Evolutionary conservation across 2,329 filamentous ascomycete species (phyloP).

Genomic region (Blumeriella jaapii): DNA sequence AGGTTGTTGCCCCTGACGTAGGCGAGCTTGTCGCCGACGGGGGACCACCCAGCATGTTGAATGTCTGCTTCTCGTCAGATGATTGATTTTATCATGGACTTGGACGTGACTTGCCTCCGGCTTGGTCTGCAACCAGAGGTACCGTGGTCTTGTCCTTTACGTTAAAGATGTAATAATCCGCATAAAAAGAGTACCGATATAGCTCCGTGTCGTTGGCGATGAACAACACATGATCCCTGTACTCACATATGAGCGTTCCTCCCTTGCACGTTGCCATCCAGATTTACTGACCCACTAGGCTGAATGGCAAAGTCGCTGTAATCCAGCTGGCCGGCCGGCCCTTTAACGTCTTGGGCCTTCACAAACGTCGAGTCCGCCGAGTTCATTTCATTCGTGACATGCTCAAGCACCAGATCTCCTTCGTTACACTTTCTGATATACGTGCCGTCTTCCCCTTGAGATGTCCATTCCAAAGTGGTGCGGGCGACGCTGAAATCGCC

Average conservation of each 20-base stretch:
- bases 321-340: constrained; percentile 24
- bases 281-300: constrained; percentile 34
- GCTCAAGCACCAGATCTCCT: constrained; percentile 46
- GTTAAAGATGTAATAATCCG: constrained; percentile 54
- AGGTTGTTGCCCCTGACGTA: constrained; percentile 59
- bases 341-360: constrained; percentile 43
- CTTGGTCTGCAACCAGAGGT: constrained; percentile 45
- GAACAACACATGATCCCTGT: constrained; percentile 42
- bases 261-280: too few species aligned
- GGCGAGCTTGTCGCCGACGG: constrained; percentile 45
- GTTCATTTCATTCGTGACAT: constrained; percentile 46
- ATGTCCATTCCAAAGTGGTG: constrained; percentile 36
- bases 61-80: constrained; percentile 29
- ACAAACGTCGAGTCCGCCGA: constrained; percentile 39
- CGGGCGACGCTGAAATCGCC: constrained; percentile 14
- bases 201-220: constrained; percentile 56
- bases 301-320: constrained; percentile 50
- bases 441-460: constrained; percentile 46
- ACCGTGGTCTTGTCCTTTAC: constrained; percentile 42
- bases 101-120: constrained; percentile 4
- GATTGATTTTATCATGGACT: background rate
- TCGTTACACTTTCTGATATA: constrained; percentile 42
- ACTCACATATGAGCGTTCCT: background rate
- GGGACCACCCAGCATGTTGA: constrained; percentile 53
- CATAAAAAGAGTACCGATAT: constrained; percentile 57